These are phyloP conservation scores for Lolium perenne DNA, from an alignment of 176 grass and related monocot species.

Conservation along the genomic window DNA sequence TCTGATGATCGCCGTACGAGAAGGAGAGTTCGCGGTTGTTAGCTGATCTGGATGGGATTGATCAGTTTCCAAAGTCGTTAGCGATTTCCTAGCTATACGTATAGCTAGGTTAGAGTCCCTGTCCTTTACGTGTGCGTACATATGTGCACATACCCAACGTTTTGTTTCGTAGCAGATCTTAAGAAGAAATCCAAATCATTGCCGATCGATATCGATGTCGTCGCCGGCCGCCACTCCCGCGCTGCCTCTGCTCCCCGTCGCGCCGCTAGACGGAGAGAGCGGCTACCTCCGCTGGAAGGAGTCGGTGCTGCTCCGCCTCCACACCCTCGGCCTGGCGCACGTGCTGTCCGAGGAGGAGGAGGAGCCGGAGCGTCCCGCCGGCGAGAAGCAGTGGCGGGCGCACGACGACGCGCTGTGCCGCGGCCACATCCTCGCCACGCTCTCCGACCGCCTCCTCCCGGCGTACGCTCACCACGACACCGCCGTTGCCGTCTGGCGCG, in stretches of 20 bases:
- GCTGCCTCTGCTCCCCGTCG: background rate
- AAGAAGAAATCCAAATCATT: background rate
- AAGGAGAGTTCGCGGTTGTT: too few species aligned
- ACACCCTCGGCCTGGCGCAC: background rate
- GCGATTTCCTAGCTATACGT: too few species aligned
- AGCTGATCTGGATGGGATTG: background rate
- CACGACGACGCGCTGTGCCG: slow-evolving; percentile 10
- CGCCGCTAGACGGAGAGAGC: slow-evolving; percentile 34
- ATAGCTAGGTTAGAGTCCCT: background rate
- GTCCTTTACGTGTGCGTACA: background rate
- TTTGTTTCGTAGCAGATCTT: background rate
- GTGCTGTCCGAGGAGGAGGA: slow-evolving; percentile 20
- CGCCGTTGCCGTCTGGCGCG: background rate
- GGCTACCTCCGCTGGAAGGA: slow-evolving; percentile 24
- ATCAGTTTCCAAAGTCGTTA: background rate
- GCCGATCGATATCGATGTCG: background rate
- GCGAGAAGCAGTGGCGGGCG: background rate
- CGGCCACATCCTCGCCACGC: slow-evolving; percentile 11
- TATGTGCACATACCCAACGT: background rate
- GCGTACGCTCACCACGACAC: slow-evolving; percentile 29
- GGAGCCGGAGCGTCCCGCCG: background rate
- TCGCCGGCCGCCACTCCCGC: background rate
- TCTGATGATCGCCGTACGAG: too few species aligned
- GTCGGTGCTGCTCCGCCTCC: slow-evolving; percentile 3
- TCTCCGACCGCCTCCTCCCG: background rate